Base-by-base conservation (phyloP, 148 eudicot genomes). In the Suaeda aralocaspica region DNA sequence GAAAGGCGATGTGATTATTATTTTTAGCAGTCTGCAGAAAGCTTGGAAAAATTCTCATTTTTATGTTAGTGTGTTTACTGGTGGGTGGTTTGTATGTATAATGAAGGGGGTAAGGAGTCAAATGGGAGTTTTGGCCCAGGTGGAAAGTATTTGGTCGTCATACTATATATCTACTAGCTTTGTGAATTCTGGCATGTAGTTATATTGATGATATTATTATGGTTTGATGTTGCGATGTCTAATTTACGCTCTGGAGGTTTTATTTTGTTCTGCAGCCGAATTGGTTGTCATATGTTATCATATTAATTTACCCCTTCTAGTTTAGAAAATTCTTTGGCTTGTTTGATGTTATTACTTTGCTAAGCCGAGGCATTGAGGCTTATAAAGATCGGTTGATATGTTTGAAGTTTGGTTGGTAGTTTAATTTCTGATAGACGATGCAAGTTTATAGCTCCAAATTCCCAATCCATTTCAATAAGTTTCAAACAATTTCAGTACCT, bases 171-270 rank as follows among this genome's bases (percentile, higher is more conserved):
- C 61, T 51, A 22, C 29, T 68, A 60, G 72, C 62, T 25, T 75
- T 75, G 18, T 18, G 65, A 64, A 45, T 70, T 70, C 30, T 76
- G 69, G 64, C 42, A 69, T 69, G 74, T 62, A 61, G 63, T 68
- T 61, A 34, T 68, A 30, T 62, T 63, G 41, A 36, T 76, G 59
- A 22, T 51, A 62, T 52, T 69, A 29, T 53, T 42, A 30, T 76
- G 64, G 55, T 76, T 69, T 48, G 72, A 45, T 44, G 65, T 63
- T 68, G 62, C 66, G 41, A 69, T 69, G 69, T 42, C 57, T 44
- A 69, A 70, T 52, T 69, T 75, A 61, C 57, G 30, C 53, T 29
- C 10, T 66, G 22, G 65, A 0, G 49, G 46, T 44, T 69, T 42
- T 7, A 29, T 63, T 55, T 36, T 70, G 58, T 68, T 75, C 28